Base-by-base conservation (phyloP, 768 basidiomycete species). In the Termitomyces sp. region DNA sequence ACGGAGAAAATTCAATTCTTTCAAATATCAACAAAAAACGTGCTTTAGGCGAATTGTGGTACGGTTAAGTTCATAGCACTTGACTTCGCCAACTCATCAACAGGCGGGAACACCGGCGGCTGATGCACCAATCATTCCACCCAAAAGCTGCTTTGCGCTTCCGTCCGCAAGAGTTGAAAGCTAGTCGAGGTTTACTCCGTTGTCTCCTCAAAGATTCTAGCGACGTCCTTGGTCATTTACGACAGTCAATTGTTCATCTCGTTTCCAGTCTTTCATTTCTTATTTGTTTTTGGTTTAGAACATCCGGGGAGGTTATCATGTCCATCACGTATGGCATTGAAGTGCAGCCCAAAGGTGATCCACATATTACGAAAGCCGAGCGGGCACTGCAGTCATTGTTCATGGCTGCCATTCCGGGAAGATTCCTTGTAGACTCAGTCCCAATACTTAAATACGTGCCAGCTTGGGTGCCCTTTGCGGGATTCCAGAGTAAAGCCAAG, bases 241-340 rank as follows among this genome's bases (percentile, higher is more conserved):
- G 59, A 61, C 67, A 69, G 74, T 75, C 53, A 59, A 71, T n/a
- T 32, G 26, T 8, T 5, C 16, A 34, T 31, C 20, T 43, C 3
- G 42, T 26, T 42, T 12, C 4, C 49, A 18, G 8, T 22, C 12
- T 43, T 9, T 27, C 16, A 46, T 27, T 27, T 5, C 24, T 44
- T 9, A 27, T 26, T 26, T 46, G 2, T 46, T 46, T 14, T 7
- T 46, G 7, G 24, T 46, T 26, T 37, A 63, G 62, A 0, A 55
- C 63, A 55, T 54, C 65, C 1, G 63, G 71, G 7, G 69, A 65
- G 20, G 63, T 69, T 1, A 70, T 71, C 6, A 63, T 75, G 1
- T 64, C 63, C 13, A 64, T 74, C 27, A 68, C 65, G 9, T 75
- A 76, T 55, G 75, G 75, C 10, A 60, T 74, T 46, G 60, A 70